Evolutionary conservation across 371 early-diverging fungal genomes (phyloP).

Genomic region (Mortierella sp.): DNA sequence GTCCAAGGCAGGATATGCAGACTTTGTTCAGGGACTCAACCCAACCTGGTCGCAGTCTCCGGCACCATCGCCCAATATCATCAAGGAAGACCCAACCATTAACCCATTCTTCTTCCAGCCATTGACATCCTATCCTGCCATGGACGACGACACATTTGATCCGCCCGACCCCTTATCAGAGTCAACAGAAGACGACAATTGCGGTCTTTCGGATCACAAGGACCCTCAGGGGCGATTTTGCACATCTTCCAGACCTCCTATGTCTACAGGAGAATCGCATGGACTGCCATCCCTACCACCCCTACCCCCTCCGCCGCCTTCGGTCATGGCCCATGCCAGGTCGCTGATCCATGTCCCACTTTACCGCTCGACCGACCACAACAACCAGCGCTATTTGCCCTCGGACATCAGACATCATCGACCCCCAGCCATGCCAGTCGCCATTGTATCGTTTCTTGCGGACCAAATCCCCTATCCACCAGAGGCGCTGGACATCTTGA

Average conservation of each 20-base stretch:
- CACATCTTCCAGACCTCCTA: conserved; percentile 32
- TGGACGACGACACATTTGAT: conserved; percentile 75
- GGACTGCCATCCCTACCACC: neutral
- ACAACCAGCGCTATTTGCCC: conserved; percentile 44
- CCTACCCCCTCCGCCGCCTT: conserved; percentile 48
- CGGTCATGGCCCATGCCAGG: conserved; percentile 63
- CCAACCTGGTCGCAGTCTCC: conserved; percentile 77
- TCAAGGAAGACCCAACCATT: conserved; percentile 66
- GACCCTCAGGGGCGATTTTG: conserved; percentile 50
- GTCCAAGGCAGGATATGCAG: conserved; percentile 36
- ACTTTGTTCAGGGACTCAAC: conserved; percentile 45
- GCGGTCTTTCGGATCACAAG: conserved; percentile 32
- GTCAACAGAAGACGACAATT: conserved; percentile 48
- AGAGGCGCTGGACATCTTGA: conserved; percentile 62
- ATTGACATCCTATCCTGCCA: conserved; percentile 61
- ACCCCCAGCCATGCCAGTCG: conserved; percentile 65
- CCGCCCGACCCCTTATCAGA: conserved; percentile 68
- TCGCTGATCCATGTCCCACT: conserved; percentile 73
- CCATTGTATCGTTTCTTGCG: conserved; percentile 72
- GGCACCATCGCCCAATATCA: conserved; percentile 71
- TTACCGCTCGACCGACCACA: conserved; percentile 61
- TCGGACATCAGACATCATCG: conserved; percentile 37
- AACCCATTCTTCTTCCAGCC: conserved; percentile 71
- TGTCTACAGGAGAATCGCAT: conserved; percentile 2
- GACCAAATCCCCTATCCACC: conserved; percentile 73